Base-by-base conservation (phyloP, 176 grass and related monocot genomes). In the Carex myosuroides region DNA sequence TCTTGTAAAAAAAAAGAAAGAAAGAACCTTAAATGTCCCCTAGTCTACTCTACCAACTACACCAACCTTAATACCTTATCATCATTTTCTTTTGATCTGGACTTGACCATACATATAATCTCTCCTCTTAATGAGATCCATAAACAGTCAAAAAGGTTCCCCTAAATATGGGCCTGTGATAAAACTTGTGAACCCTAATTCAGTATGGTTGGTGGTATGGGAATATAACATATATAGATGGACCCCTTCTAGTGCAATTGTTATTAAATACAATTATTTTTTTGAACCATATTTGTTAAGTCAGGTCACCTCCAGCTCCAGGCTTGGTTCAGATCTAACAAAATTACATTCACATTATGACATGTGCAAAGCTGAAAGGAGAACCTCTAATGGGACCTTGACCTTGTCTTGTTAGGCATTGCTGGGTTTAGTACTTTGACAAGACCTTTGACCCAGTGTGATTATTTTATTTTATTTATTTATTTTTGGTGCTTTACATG, bases 171-270 rank as follows among this genome's bases (percentile, higher is more conserved):
- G 37, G 13, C 21, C 81, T 46, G 48, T 66, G 60, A 83, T 11
- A 83, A 18, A 66, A 53, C 37, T 66, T 83, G 81, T 67, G 81
- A 83, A 52, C 61, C 41, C 13, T 83, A 83, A 83, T 83, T 83
- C 26, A 55, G 62, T 12, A 83, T 53, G 16, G 33, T 18, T 75
- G 42, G 20, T 69, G 22, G 21, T 13, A 83, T 83, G 37, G 37
- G 39, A 71, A 71, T 42, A 21, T 71, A 41, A n/a, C 18, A 71
- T 21, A 71, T 50, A 11, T 50, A 60, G 14, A 66, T 26, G 68
- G 81, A 83, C 81, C 62, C 62, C 53, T 83, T 67, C 17, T 30
- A 53, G 41, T 83, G 39, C 80, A 83, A 83, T 83, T 62, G 64
- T 81, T 81, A 48, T 11, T 48, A 11, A 2, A 11, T 48, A 48